These are phyloP conservation scores for Umbilicaria muhlenbergii DNA, from an alignment of 495 filamentous ascomycete species.

Conservation along the genomic window DNA sequence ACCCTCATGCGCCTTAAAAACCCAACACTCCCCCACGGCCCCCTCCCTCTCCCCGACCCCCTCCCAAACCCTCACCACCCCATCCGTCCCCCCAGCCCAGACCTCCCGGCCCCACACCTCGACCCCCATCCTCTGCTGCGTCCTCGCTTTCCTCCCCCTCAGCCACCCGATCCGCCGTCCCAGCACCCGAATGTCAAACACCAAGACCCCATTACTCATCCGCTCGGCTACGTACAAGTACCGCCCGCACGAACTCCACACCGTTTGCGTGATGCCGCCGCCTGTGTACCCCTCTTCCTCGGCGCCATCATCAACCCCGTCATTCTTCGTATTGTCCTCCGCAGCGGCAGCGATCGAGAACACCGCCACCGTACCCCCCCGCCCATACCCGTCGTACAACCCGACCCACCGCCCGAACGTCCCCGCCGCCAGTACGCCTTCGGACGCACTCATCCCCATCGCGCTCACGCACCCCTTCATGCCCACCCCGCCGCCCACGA, in stretches of 20 bases:
- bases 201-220: constrained; percentile 50
- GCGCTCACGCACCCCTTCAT: constrained; percentile 76
- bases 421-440: constrained; percentile 60
- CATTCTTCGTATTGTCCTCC: constrained; percentile 15
- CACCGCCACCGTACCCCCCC: constrained; percentile 49
- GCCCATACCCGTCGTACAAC: constrained; percentile 54
- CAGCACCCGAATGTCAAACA: constrained; percentile 73
- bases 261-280: constrained; percentile 53
- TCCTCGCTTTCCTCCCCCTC: constrained; percentile 49
- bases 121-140: constrained; percentile 65
- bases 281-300: constrained; percentile 33
- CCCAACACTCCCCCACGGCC: constrained; percentile 35
- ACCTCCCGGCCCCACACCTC: constrained; percentile 44
- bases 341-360: constrained; percentile 37
- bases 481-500: constrained; percentile 53
- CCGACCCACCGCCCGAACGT: constrained; percentile 66
- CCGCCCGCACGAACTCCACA: constrained; percentile 73
- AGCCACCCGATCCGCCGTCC: constrained; percentile 54
- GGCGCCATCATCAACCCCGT: constrained; percentile 18
- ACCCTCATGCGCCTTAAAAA: constrained; percentile 43
- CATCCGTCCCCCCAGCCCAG: constrained; percentile 77
- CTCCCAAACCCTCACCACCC: constrained; percentile 61
- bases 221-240: constrained; percentile 85
- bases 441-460: constrained; percentile 31
- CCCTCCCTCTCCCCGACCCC: constrained; percentile 40